Conservation (phyloP, 352 stramenopile species). For the Elongisporangium prolatum region DNA sequence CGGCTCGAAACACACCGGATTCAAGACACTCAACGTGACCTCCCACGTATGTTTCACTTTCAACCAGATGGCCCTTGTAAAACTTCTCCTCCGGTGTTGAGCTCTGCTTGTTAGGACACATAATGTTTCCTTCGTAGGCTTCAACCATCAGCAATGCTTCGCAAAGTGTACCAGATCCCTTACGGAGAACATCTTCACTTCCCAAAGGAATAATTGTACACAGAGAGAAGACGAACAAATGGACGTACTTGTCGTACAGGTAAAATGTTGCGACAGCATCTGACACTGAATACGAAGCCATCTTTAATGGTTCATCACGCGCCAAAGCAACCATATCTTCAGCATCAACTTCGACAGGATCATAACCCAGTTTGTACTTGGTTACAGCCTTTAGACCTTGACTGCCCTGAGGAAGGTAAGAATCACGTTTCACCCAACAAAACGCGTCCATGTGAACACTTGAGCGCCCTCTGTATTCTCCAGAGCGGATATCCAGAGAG, state of each 20-base stretch:
- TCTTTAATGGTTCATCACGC: constrained; percentile 93
- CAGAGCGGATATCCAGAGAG: constrained; percentile 59
- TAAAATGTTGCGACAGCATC: constrained; percentile 99
- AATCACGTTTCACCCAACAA: constrained; percentile 99
- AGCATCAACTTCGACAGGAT: constrained; percentile 96
- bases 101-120: constrained; percentile 98
- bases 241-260: constrained; percentile 99
- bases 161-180: constrained; percentile 96
- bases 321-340: constrained; percentile 98
- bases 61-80: constrained; percentile 94
- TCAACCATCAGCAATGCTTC: constrained; percentile 99
- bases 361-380: constrained; percentile 99
- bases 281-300: constrained; percentile 99
- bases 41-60: constrained; percentile 99
- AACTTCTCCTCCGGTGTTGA: constrained; percentile 68
- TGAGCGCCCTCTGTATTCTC: constrained; percentile 90
- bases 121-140: constrained; percentile 93
- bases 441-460: constrained; percentile 98
- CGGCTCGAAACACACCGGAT: constrained; percentile 96
- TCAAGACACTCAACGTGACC: constrained; percentile 99
- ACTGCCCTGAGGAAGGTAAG: constrained; percentile 97
- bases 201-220: constrained; percentile 99
- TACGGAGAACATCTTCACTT: constrained; percentile 97
- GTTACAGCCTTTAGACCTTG: constrained; percentile 99
- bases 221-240: constrained; percentile 99